phyloP scores from a whole-genome alignment of 495 filamentous ascomycete species.

The Cryomyces minteri region DNA sequence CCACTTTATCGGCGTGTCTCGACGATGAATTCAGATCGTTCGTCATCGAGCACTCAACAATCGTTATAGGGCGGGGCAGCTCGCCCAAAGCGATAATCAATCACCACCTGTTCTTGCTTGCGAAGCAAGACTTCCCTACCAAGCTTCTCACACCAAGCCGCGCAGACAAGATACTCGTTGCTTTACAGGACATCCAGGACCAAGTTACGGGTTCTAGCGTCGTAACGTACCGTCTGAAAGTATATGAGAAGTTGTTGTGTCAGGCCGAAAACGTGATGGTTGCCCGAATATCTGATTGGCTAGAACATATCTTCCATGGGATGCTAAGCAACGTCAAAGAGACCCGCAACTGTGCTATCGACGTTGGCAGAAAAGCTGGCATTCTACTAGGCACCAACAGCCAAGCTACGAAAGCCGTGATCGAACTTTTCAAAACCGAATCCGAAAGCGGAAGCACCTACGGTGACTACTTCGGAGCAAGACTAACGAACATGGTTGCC shows the following conservation, averaged over 20 bases:
- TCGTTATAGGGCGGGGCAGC: slow-evolving; percentile 39
- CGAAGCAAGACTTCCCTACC: slow-evolving; percentile 54
- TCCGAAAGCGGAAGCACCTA: slow-evolving; percentile 39
- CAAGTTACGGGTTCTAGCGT: slow-evolving; percentile 62
- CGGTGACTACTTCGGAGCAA: slow-evolving; percentile 41
- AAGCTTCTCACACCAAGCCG: slow-evolving; percentile 55
- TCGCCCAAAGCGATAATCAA: slow-evolving; percentile 59
- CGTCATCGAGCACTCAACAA: slow-evolving; percentile 60
- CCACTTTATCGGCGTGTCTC: slow-evolving; percentile 40
- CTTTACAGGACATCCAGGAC: slow-evolving; percentile 52
- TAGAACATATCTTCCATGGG: slow-evolving; percentile 61
- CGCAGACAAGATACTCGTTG: slow-evolving; percentile 43
- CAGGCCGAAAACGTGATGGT: slow-evolving; percentile 52
- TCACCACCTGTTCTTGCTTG: slow-evolving; percentile 59
- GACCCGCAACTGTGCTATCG: slow-evolving; percentile 52
- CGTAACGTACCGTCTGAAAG: slow-evolving; percentile 46
- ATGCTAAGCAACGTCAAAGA: slow-evolving; percentile 65
- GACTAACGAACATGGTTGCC: slow-evolving; percentile 50
- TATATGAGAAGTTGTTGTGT: slow-evolving; percentile 56
- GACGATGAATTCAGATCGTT: slow-evolving; percentile 62
- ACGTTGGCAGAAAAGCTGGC: slow-evolving; percentile 48
- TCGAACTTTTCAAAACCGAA: slow-evolving; percentile 41
- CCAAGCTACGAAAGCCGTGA: slow-evolving; percentile 40
- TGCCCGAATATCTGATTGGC: slow-evolving; percentile 43
- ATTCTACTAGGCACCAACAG: slow-evolving; percentile 44